Conservation (phyloP, 768 basidiomycete species). For the Calvatia gigantea region DNA sequence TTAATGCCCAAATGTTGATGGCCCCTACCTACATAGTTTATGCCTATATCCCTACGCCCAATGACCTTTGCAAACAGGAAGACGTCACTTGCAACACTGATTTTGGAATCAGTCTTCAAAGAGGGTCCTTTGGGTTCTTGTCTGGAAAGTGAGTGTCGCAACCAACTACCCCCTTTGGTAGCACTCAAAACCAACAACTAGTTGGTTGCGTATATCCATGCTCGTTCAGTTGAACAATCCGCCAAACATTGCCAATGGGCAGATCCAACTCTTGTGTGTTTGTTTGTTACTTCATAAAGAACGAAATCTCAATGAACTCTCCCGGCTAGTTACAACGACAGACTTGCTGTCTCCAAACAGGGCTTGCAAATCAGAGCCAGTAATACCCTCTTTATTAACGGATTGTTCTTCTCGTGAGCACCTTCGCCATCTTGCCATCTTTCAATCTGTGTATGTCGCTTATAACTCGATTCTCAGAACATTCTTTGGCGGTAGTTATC, state of each 20-base stretch:
- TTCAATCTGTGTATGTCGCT: background rate
- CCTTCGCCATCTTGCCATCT: background rate
- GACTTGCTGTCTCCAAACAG: constrained; percentile 53
- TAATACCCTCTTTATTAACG: constrained; percentile 51
- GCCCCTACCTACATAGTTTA: constrained; percentile 54
- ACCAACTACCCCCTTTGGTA: constrained; percentile 7
- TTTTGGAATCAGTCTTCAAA: constrained; percentile 72
- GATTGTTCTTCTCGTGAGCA: constrained; percentile 76
- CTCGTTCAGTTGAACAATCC: constrained; percentile 78
- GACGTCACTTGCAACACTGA: constrained; percentile 66
- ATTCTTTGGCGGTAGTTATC: constrained; percentile 72
- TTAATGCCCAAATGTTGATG: background rate
- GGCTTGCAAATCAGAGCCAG: constrained; percentile 63
- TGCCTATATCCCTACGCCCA: constrained; percentile 70
- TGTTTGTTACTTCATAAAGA: background rate
- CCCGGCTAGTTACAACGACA: constrained; percentile 62
- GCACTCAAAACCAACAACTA: constrained; percentile 19
- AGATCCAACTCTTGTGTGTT: constrained; percentile 65
- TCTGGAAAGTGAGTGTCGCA: constrained; percentile 53
- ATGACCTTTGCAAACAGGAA: constrained; percentile 52
- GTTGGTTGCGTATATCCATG: constrained; percentile 72
- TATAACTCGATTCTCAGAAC: constrained; percentile 39
- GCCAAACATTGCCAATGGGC: constrained; percentile 66
- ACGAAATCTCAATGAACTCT: background rate
- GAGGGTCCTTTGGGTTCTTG: constrained; percentile 62